A percentile compares a stretch with the other conserved stretches of the same genome.
Conservation (phyloP, 2,329 filamentous ascomycete species). For the Seiridium unicorne region DNA sequence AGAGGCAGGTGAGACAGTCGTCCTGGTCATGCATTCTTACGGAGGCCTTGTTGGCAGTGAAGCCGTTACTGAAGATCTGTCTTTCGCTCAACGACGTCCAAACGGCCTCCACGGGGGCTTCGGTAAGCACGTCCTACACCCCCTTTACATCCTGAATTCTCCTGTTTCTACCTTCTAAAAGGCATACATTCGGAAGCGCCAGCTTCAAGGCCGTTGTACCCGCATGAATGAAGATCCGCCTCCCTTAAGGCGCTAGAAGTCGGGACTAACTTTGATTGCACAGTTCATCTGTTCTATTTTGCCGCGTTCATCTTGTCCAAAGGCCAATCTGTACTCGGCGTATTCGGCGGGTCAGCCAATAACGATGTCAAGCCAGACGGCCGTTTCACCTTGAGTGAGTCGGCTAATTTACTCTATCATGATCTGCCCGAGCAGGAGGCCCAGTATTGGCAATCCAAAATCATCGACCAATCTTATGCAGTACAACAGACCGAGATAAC, state of each 20-base stretch:
- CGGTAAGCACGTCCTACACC: background rate
- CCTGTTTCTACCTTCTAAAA: no score
- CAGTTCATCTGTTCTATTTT: conserved; percentile 16
- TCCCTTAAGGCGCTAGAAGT: no score
- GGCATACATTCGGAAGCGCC: no score
- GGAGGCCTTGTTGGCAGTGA: conserved; percentile 20
- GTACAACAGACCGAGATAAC: background rate
- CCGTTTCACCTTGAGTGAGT: conserved; percentile 12
- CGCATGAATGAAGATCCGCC: background rate
- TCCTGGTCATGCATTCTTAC: conserved; percentile 23
- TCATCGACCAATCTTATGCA: conserved; percentile 8
- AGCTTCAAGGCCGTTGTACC: background rate
- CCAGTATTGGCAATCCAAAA: conserved; percentile 10
- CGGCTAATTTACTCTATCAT: conserved; percentile 12
- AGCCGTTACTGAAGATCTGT: conserved; percentile 15
- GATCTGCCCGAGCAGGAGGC: conserved; percentile 17
- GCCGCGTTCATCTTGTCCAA: conserved; percentile 17
- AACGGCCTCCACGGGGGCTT: conserved; percentile 7
- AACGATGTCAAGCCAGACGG: conserved; percentile 11
- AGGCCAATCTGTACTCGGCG: conserved; percentile 15
- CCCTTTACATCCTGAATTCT: no score
- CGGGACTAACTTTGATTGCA: background rate
- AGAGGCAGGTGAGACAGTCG: conserved; percentile 14
- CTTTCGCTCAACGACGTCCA: conserved; percentile 8
- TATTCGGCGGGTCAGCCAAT: conserved; percentile 8